Conservation (phyloP, 495 filamentous ascomycete species). For the Neurospora sublineolata region DNA sequence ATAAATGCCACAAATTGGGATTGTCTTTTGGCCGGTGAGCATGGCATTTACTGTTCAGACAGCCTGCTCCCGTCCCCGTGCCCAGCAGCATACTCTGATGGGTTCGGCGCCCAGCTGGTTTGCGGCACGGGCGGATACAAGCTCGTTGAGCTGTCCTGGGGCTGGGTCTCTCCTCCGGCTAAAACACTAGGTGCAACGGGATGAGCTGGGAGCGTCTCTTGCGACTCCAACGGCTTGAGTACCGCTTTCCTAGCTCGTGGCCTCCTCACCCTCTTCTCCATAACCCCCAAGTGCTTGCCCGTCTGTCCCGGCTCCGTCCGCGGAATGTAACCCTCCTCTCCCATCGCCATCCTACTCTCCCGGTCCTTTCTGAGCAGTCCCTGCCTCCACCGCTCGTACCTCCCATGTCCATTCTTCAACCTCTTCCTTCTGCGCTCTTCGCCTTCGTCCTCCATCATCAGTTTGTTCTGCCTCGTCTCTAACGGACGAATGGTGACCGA, state of each 20-base stretch:
- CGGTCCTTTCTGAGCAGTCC: conserved; percentile 9
- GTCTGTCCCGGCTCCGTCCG: conserved; percentile 8
- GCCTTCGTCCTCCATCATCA: conserved; percentile 21
- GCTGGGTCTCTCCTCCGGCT: neutral
- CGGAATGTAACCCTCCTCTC: conserved; percentile 9
- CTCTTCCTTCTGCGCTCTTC: conserved; percentile 19
- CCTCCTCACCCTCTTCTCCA: neutral
- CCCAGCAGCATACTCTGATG: neutral
- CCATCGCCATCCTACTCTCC: neutral
- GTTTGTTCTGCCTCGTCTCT: conserved; percentile 26
- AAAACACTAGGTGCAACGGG: neutral
- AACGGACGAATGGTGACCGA: conserved; percentile 36
- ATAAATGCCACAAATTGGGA: too few species aligned
- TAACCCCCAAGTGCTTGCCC: conserved; percentile 6
- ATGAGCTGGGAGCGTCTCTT: neutral
- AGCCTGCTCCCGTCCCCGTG: neutral
- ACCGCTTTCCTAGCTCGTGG: neutral
- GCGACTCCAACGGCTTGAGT: neutral
- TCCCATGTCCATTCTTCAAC: conserved; percentile 12
- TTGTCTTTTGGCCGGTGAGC: too few species aligned
- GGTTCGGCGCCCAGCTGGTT: neutral
- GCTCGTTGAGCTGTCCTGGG: neutral
- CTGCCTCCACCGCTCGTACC: conserved; percentile 17
- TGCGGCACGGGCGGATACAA: neutral
- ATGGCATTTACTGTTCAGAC: too few species aligned